These are phyloP conservation scores for Fomitopsis palustris DNA, from an alignment of 1,284 basidiomycete species.

Conservation along the genomic window DNA sequence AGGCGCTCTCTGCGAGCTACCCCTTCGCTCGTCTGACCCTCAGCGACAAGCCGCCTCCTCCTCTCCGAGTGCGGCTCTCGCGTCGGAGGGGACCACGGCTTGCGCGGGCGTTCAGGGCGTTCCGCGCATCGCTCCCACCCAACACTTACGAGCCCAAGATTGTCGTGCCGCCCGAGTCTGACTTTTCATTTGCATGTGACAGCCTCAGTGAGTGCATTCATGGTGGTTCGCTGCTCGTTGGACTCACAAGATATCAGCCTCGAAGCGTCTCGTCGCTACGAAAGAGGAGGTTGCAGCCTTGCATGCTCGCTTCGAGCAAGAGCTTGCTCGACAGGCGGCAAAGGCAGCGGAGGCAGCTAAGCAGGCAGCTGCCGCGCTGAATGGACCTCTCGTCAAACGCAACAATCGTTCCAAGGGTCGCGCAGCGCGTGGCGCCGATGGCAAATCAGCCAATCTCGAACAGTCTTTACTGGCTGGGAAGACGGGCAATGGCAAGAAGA, in stretches of 20 bases:
- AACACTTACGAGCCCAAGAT: constrained; percentile 1
- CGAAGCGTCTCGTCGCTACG: constrained; percentile 62
- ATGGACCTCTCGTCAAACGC: constrained; percentile 32
- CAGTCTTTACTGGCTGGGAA: constrained; percentile 34
- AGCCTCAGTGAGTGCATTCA: constrained; percentile 62
- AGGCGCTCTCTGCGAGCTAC: constrained; percentile 63
- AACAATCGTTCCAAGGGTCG: constrained; percentile 35
- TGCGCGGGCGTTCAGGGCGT: constrained; percentile 25
- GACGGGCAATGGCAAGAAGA: constrained; percentile 63
- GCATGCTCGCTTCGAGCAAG: constrained; percentile 64
- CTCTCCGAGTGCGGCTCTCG: constrained; percentile 28
- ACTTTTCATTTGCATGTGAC: constrained; percentile 58
- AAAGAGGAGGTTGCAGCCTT: constrained; percentile 63
- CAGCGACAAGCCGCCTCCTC: constrained; percentile 18
- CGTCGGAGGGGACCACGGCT: constrained; percentile 26
- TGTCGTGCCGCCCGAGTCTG: constrained; percentile 38
- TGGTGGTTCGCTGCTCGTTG: constrained; percentile 13
- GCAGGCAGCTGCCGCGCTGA: constrained; percentile 34
- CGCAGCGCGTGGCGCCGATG: constrained; percentile 23
- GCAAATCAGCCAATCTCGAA: constrained; percentile 35
- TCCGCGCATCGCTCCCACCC: constrained; percentile 13
- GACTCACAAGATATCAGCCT: constrained; percentile 41
- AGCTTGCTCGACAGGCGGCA: constrained; percentile 63
- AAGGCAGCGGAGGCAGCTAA: constrained; percentile 53
- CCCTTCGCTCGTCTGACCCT: constrained; percentile 36